These are phyloP conservation scores for Xerophyta viscosa DNA, from an alignment of 106 monocot genomes.

Conservation along the genomic window DNA sequence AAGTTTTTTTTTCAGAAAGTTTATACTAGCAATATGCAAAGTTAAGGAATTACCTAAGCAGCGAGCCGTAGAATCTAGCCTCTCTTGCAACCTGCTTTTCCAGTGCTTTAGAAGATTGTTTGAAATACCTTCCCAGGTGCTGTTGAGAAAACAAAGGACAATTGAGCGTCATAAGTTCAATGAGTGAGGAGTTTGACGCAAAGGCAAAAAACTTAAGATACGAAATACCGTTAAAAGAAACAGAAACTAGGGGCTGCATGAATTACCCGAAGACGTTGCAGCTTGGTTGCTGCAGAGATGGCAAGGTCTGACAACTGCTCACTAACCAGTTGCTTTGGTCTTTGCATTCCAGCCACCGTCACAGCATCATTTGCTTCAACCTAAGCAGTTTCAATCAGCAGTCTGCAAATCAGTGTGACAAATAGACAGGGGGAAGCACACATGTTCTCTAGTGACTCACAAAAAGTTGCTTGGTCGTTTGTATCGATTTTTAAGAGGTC, in stretches of 20 bases:
- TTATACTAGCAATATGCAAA: no score
- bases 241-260: not conserved
- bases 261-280: constrained; percentile 80
- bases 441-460: not conserved
- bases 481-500: no score
- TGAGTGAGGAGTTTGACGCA: no score
- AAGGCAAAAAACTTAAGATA: no score
- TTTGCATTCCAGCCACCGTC: constrained; percentile 87
- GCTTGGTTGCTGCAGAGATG: constrained; percentile 84
- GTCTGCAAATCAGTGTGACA: constrained; percentile 8
- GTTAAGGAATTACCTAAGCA: constrained; percentile 49
- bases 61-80: constrained; percentile 79
- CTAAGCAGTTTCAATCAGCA: constrained; percentile 28
- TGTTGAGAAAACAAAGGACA: constrained; percentile 17
- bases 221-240: no score
- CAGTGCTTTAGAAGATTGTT: constrained; percentile 82
- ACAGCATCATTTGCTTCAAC: constrained; percentile 97
- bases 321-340: constrained; percentile 74
- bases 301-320: constrained; percentile 76
- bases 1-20: no score
- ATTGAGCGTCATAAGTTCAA: no score
- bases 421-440: not conserved
- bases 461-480: not conserved
- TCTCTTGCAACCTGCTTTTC: constrained; percentile 79
- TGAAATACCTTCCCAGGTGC: constrained; percentile 87